Base-by-base conservation (phyloP, 2,329 filamentous ascomycete genomes). In the Cercospora brassicicola region DNA sequence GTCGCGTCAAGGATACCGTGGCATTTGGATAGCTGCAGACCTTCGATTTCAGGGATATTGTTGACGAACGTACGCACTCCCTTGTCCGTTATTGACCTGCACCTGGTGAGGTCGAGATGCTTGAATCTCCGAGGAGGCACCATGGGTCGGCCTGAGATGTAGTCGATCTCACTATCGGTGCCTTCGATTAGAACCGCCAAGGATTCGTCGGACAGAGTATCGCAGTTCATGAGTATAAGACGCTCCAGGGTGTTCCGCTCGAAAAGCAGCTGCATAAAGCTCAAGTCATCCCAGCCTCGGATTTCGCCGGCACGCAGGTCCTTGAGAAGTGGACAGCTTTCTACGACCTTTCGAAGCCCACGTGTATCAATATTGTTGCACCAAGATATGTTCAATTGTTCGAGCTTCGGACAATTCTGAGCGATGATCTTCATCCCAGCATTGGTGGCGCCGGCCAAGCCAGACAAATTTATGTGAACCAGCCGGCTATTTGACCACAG, bases 341-440 rank as follows among this genome's bases (percentile, higher is more conserved):
- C 84, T 0, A 97, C 82, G 1, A 99, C 86, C 62, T 86, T 86
- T 71, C 85, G 88, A 64, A 98, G 82, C 4, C 93, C 94, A 11
- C 87, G 84, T 8, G 92, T 90, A 75, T 95, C 90, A 76, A 97
- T 88, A 69, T 93, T 90, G 72, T 89, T 89, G 81, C 95, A 99
- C 93, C 94, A 98, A 0, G 93, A 96, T 20, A 98, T 87, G 75
- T 97, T 96, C 72, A 98, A 85, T 65, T 87, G 85, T 79, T 96
- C 90, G n/a, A 99, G 84, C 59, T 90, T 89, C 1, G 90, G 89
- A 74, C 94, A 98, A 45, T 90, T 90, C 63, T 90, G 85, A 0
- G 92, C 90, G 68, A 99, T 90, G 68, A 96, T 92, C 76, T 90
- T 92, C 87, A 96, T 94, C 0, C 92, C 91, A 23, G 88, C 87